A percentile compares a stretch with the other conserved stretches of the same genome.
These are phyloP conservation scores for Lactarius hengduanensis DNA, from an alignment of 768 basidiomycete species.

Conservation along the genomic window DNA sequence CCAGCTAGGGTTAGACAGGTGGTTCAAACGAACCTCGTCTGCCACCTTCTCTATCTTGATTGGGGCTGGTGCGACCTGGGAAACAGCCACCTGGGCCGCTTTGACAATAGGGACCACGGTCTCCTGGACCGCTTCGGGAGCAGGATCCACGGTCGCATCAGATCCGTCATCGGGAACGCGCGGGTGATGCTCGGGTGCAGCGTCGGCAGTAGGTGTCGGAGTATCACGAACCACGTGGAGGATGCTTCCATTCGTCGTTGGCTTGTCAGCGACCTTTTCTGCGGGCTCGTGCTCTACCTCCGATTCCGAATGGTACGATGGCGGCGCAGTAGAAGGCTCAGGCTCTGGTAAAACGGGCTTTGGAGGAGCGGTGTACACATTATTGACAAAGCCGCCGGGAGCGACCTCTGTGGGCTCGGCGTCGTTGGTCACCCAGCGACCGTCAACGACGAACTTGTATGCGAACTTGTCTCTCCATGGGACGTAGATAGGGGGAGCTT, in stretches of 20 bases:
- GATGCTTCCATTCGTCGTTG: constrained; percentile 15
- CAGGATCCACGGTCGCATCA: constrained; percentile 2
- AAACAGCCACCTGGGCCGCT: constrained; percentile 3
- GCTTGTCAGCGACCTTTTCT: constrained; percentile 15
- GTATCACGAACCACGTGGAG: constrained; percentile 11
- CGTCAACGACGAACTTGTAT: constrained; percentile 41
- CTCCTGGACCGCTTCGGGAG: constrained; percentile 11
- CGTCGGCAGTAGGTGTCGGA: constrained; percentile 2
- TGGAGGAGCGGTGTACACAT: constrained; percentile 32
- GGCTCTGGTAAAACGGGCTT: constrained; percentile 19
- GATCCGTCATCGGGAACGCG: not conserved
- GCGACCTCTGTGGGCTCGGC: constrained; percentile 35
- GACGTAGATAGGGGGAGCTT: constrained; percentile 31
- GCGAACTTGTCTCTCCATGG: constrained; percentile 33
- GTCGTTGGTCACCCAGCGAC: constrained; percentile 34
- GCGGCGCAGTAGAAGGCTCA: not conserved
- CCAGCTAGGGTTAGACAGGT: not conserved
- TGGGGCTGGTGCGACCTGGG: constrained; percentile 20
- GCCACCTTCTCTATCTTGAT: constrained; percentile 15
- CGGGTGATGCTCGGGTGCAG: not conserved
- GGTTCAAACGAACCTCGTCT: constrained; percentile 10
- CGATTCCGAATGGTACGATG: constrained; percentile 8
- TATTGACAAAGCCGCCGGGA: constrained; percentile 35
- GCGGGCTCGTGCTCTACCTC: constrained; percentile 14
- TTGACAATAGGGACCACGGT: constrained; percentile 8